Evolutionary conservation across 1,284 basidiomycete genomes (phyloP).

Genomic region (Inonotus hispidus): DNA sequence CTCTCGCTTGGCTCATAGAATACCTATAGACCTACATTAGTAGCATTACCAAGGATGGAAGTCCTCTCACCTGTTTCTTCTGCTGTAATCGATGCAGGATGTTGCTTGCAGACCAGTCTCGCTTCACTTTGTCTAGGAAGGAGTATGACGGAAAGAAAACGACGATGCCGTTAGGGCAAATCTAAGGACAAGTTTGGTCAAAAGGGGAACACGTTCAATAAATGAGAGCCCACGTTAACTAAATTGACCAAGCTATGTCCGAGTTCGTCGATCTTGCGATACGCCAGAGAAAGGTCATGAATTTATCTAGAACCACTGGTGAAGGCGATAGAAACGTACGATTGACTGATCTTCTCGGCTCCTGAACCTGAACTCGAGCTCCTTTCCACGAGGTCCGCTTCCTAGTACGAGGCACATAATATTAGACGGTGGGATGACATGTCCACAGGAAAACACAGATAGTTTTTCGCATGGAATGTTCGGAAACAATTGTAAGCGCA

Average conservation of each 20-base stretch:
- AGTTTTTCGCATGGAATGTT: conserved; percentile 58
- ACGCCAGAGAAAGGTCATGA: background rate
- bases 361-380: conserved; percentile 81
- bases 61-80: conserved; percentile 62
- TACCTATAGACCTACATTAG: conserved; percentile 42
- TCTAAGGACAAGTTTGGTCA: background rate
- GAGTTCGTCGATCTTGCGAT: conserved; percentile 69
- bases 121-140: conserved; percentile 68
- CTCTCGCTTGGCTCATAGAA: conserved; percentile 86
- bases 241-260: conserved; percentile 82
- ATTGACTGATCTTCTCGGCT: conserved; percentile 65
- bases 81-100: conserved; percentile 54
- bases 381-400: conserved; percentile 71
- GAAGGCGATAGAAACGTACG: conserved; percentile 37
- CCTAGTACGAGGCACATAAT: conserved; percentile 75
- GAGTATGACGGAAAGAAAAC: conserved; percentile 94
- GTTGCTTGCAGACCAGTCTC: conserved; percentile 62
- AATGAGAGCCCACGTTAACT: conserved; percentile 49
- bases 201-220: background rate
- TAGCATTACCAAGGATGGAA: background rate
- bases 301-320: background rate
- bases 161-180: conserved; percentile 75
- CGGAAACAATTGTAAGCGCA: conserved; percentile 79
- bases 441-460: conserved; percentile 84
- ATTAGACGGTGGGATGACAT: conserved; percentile 83